Evolutionary conservation across 306 rosid genomes (phyloP).

Genomic region (Inga oerstediana): DNA sequence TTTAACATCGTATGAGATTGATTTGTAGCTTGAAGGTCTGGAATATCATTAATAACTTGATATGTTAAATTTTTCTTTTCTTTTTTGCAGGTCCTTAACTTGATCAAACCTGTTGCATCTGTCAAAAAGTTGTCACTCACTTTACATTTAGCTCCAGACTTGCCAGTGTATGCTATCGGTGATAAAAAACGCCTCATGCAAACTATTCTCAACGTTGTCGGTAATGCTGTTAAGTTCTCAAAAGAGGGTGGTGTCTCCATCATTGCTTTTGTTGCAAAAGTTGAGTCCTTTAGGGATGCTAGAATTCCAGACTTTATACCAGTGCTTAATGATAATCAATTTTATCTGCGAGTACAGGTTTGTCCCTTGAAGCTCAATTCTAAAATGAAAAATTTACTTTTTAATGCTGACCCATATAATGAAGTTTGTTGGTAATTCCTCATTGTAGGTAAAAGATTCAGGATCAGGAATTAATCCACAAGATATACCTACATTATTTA

Average conservation of each 20-base stretch:
- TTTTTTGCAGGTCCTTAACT: conserved; percentile 74
- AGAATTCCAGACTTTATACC: conserved; percentile 73
- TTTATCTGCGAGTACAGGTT: conserved; percentile 90
- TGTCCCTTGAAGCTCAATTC: conserved; percentile 43
- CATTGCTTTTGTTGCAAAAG: conserved; percentile 66
- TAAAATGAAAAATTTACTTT: conserved; percentile 22
- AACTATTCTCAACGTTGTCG: conserved; percentile 82
- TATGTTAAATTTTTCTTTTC: conserved; percentile 30
- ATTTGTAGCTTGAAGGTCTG: conserved; percentile 17
- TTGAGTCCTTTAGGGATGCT: conserved; percentile 76
- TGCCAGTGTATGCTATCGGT: conserved; percentile 75
- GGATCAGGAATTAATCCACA: conserved; percentile 89
- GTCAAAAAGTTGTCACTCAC: conserved; percentile 74
- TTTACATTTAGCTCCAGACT: conserved; percentile 67
- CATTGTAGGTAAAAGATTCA: conserved; percentile 76
- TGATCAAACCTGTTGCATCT: conserved; percentile 86
- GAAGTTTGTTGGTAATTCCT: conserved; percentile 18
- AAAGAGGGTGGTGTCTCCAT: conserved; percentile 82
- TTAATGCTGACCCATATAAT: conserved; percentile 9
- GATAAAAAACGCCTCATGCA: conserved; percentile 95
- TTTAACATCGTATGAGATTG: not conserved
- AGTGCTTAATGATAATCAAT: conserved; percentile 71
- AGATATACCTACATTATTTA: conserved; percentile 82
- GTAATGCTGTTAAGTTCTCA: conserved; percentile 95
- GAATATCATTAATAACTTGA: conserved; percentile 33